A percentile compares a stretch with the other conserved stretches of the same genome.
phyloP scores from a whole-genome alignment of 2,329 filamentous ascomycete species.

The Aspergillus sojae region DNA sequence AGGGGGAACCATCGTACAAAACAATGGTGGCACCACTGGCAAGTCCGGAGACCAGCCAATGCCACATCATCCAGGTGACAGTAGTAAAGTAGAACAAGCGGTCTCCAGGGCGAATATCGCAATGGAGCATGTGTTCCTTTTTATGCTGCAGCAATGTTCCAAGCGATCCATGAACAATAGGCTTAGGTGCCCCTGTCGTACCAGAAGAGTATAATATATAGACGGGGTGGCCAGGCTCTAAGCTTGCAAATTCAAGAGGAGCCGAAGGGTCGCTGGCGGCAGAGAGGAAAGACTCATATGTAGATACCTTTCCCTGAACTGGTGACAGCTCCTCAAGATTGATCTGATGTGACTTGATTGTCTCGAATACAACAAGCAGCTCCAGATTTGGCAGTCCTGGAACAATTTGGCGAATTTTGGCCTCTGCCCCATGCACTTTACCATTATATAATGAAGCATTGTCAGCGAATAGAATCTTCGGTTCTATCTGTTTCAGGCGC shows the following conservation, averaged over 20 bases:
- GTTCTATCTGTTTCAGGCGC: slow-evolving; percentile 80
- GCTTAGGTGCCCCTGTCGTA: slow-evolving; percentile 85
- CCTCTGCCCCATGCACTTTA: slow-evolving; percentile 77
- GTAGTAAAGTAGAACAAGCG: slow-evolving; percentile 92
- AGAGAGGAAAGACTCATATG: slow-evolving; percentile 51
- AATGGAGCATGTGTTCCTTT: slow-evolving; percentile 90
- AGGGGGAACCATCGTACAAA: slow-evolving; percentile 91
- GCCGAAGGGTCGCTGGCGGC: slow-evolving; percentile 42
- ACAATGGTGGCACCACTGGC: slow-evolving; percentile 81
- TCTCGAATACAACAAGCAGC: slow-evolving; percentile 74
- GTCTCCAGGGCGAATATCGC: slow-evolving; percentile 72
- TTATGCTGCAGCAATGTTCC: slow-evolving; percentile 95
- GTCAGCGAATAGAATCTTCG: slow-evolving; percentile 80
- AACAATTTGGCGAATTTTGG: slow-evolving; percentile 79
- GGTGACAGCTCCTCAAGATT: slow-evolving; percentile 38
- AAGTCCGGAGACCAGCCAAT: slow-evolving; percentile 88
- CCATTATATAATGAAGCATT: slow-evolving; percentile 90
- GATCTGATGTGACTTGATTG: slow-evolving; percentile 51
- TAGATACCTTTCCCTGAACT: slow-evolving; percentile 40
- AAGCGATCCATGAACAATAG: slow-evolving; percentile 88
- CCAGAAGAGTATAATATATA: slow-evolving; percentile 94
- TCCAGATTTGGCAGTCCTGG: slow-evolving; percentile 67
- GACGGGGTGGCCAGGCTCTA: slow-evolving; percentile 82
- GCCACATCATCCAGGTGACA: slow-evolving; percentile 99
- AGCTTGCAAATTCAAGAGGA: slow-evolving; percentile 69